phyloP scores from a whole-genome alignment of 1,139 yeast genomes.

The Debaryomyces singareniensis region DNA sequence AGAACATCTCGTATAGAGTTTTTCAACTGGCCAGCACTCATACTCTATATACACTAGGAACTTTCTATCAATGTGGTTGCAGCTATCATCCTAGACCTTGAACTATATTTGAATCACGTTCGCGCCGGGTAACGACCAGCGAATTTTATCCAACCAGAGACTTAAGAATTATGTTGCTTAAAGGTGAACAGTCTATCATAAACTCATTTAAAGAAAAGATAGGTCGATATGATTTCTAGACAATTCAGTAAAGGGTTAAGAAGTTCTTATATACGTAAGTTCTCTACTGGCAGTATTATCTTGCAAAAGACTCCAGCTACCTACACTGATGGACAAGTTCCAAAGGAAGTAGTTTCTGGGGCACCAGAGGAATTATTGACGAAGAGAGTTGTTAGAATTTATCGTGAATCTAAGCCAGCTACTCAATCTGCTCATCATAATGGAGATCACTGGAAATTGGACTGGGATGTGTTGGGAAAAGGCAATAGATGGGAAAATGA shows the following conservation, averaged over 20 bases:
- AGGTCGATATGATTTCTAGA: too few species aligned
- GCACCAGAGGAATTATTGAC: constrained; percentile 66
- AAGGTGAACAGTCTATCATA: too few species aligned
- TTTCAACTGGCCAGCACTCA: constrained; percentile 18
- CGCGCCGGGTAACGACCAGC: neutral
- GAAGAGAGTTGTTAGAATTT: constrained; percentile 69
- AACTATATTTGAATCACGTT: too few species aligned
- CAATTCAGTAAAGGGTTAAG: too few species aligned
- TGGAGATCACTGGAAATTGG: constrained; percentile 63
- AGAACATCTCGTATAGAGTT: constrained; percentile 40
- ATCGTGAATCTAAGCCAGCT: constrained; percentile 71
- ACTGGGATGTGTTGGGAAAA: constrained; percentile 76
- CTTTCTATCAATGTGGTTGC: too few species aligned
- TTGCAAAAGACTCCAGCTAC: constrained; percentile 16
- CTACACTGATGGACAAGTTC: constrained; percentile 15
- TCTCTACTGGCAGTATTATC: constrained; percentile 12
- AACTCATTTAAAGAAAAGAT: too few species aligned
- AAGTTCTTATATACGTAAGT: constrained; percentile 18
- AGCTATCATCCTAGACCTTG: too few species aligned
- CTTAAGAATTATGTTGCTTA: too few species aligned
- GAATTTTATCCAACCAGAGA: neutral
- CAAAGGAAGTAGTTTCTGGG: constrained; percentile 67
- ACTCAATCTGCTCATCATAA: constrained; percentile 68
- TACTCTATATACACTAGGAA: too few species aligned
- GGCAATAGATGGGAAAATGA: constrained; percentile 90